Conservation (phyloP, 495 filamentous ascomycete genomes). For the Trichoderma reesei region DNA sequence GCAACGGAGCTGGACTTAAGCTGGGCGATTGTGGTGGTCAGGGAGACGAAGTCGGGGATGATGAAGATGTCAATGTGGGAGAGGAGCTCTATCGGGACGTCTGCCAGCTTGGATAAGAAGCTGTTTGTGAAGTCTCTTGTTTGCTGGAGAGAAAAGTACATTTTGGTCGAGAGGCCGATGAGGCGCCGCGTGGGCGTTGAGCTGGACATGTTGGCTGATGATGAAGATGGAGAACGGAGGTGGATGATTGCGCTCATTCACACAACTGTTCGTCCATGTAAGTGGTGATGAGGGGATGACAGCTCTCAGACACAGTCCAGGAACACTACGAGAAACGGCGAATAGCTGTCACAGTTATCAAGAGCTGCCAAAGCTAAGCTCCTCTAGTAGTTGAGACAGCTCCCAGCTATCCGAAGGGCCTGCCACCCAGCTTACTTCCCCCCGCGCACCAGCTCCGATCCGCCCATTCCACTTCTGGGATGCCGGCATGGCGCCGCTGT, state of each 20-base stretch:
- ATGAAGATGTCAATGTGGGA: conserved; percentile 47
- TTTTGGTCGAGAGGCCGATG: conserved; percentile 71
- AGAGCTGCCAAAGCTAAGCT: background rate
- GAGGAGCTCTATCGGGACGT: conserved; percentile 21
- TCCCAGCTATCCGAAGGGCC: background rate
- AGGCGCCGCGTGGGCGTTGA: conserved; percentile 46
- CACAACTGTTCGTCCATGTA: too few relatives aligned
- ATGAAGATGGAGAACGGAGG: background rate
- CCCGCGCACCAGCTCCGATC: background rate
- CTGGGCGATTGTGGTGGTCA: conserved; percentile 46
- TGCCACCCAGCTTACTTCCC: background rate
- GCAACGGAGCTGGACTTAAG: conserved; percentile 32
- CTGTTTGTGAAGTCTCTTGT: conserved; percentile 53
- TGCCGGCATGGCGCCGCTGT: background rate
- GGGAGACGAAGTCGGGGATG: conserved; percentile 64
- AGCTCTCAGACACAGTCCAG: too few relatives aligned
- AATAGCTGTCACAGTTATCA: too few relatives aligned
- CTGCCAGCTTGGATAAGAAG: conserved; percentile 29
- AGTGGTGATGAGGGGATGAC: too few relatives aligned
- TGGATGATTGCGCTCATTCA: too few relatives aligned
- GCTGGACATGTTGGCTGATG: background rate
- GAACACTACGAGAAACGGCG: too few relatives aligned
- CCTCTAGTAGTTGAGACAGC: too few relatives aligned
- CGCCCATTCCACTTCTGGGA: conserved; percentile 3
- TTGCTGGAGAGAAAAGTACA: conserved; percentile 64